A percentile compares a stretch with the other conserved stretches of the same genome.
Evolutionary conservation across 2,329 filamentous ascomycete genomes (phyloP).

Genomic region (Colletotrichum graminicola): DNA sequence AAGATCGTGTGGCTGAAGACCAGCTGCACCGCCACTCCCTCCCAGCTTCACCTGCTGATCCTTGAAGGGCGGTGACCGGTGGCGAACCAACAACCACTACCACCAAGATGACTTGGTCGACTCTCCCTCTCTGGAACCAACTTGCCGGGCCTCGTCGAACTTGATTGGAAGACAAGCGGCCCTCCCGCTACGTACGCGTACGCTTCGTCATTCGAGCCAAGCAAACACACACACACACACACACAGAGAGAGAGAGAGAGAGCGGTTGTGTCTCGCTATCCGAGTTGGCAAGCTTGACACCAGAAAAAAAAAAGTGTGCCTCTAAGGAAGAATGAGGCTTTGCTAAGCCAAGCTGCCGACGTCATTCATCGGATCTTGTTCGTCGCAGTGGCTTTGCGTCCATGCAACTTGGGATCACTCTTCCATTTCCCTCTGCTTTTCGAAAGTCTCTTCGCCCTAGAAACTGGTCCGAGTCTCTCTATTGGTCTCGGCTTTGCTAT

Average conservation of each 20-base stretch:
- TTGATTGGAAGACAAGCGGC: constrained; percentile 28
- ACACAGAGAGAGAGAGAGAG: too few species aligned
- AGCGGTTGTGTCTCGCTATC: background rate
- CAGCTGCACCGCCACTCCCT: background rate
- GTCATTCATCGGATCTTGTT: constrained; percentile 38
- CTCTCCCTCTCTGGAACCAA: background rate
- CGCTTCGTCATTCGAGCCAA: constrained; percentile 34
- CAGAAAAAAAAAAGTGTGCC: constrained; percentile 6
- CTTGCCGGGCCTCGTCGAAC: constrained; percentile 1
- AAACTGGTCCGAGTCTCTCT: background rate
- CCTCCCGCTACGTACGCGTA: constrained; percentile 32
- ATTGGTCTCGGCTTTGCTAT: constrained; percentile 27
- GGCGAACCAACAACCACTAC: constrained; percentile 11
- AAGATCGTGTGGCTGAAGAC: background rate
- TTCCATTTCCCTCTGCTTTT: constrained; percentile 12
- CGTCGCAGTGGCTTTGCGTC: constrained; percentile 34
- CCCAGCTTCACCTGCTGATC: constrained; percentile 1
- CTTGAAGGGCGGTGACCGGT: constrained; percentile 1
- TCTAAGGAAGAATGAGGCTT: constrained; percentile 31
- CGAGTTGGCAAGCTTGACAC: constrained; percentile 4
- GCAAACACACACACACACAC: background rate
- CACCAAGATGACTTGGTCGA: constrained; percentile 1
- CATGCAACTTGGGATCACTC: constrained; percentile 27
- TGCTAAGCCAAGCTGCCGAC: constrained; percentile 35
- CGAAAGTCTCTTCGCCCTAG: constrained; percentile 2